Conservation (phyloP, 305 asterid species). For the Fraxinus ornus region DNA sequence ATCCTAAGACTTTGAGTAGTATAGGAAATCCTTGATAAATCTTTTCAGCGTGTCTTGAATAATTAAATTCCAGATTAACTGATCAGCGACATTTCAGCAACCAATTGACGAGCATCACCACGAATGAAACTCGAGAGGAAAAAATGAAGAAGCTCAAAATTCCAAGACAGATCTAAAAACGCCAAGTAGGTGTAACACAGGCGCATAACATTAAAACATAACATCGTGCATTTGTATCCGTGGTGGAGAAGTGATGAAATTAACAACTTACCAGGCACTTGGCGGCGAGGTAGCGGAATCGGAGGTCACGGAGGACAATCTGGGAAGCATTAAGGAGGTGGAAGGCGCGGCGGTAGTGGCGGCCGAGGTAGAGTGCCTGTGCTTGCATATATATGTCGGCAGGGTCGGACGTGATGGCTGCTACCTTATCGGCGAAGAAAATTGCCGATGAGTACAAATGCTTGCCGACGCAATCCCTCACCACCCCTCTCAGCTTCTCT, state of each 20-base stretch:
- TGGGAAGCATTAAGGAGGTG: constrained; percentile 95
- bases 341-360: constrained; percentile 93
- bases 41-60: neutral
- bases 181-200: neutral
- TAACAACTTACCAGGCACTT: constrained; percentile 69
- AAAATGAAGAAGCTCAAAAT: constrained; percentile 6
- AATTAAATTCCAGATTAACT: neutral
- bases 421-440: constrained; percentile 97
- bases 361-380: constrained; percentile 95
- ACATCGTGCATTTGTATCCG: neutral
- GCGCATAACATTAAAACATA: neutral
- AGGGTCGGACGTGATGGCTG: constrained; percentile 92
- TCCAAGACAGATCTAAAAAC: neutral
- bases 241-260: neutral
- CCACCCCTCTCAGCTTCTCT: constrained; percentile 88
- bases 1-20: neutral
- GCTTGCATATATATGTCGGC: constrained; percentile 99
- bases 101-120: neutral
- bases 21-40: neutral
- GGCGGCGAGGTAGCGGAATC: constrained; percentile 93
- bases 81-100: constrained; percentile 12
- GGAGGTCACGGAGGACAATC: constrained; percentile 84
- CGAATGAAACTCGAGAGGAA: constrained; percentile 1
- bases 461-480: constrained; percentile 96
- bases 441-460: constrained; percentile 95